phyloP scores from a whole-genome alignment of 2,329 filamentous ascomycete species.

The Verticillium nonalfalfae region DNA sequence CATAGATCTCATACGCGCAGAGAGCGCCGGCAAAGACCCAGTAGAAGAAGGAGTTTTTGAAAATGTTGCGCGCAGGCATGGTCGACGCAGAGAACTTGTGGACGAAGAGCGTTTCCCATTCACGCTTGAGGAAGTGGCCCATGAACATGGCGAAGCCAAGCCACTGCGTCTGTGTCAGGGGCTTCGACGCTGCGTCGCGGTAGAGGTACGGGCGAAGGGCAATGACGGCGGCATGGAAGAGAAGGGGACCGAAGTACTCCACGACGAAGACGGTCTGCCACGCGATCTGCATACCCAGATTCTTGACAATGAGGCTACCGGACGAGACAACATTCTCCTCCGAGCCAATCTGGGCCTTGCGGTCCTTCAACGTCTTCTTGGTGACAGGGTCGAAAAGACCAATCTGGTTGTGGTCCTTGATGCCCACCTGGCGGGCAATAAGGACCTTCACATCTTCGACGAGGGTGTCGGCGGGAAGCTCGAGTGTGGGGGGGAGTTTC shows the following conservation, averaged over 20 bases:
- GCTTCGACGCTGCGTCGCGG: slow-evolving; percentile 33
- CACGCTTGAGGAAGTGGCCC: slow-evolving; percentile 88
- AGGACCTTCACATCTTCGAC: slow-evolving; percentile 54
- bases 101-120: slow-evolving; percentile 88
- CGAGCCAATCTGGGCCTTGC: slow-evolving; percentile 44
- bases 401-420: slow-evolving; percentile 54
- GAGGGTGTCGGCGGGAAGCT: slow-evolving; percentile 43
- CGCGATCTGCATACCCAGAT: slow-evolving; percentile 81
- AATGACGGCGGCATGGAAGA: slow-evolving; percentile 75
- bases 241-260: slow-evolving; percentile 87
- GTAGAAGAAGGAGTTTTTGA: slow-evolving; percentile 95
- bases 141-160: slow-evolving; percentile 69
- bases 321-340: slow-evolving; percentile 40
- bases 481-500: slow-evolving; percentile 45
- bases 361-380: slow-evolving; percentile 58
- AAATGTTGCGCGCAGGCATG: slow-evolving; percentile 85
- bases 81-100: slow-evolving; percentile 93
- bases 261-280: slow-evolving; percentile 94
- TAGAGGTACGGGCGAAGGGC: slow-evolving; percentile 62
- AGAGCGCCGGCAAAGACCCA: slow-evolving; percentile 79
- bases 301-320: slow-evolving; percentile 75
- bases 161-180: slow-evolving; percentile 62
- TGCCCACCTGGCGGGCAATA: slow-evolving; percentile 43
- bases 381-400: slow-evolving; percentile 55
- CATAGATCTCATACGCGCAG: slow-evolving; percentile 80